Evolutionary conservation across 1,139 yeast genomes (phyloP), one percentile per base, ranked within the genome.

Genomic region (Neolecta irregularis): DNA sequence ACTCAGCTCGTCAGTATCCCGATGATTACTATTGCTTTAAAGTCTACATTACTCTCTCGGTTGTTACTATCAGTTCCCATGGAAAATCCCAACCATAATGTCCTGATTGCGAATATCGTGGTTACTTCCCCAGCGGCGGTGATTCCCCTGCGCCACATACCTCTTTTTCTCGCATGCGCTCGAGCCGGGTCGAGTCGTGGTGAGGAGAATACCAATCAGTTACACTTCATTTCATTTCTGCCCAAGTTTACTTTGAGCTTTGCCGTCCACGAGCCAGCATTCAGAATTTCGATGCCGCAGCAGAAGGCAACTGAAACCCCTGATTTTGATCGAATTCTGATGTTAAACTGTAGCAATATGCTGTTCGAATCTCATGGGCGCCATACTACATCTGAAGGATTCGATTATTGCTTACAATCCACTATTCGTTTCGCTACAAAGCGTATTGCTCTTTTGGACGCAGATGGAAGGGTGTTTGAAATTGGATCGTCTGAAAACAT

Each of bases 1-100:
- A 60, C 58, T 32, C 63, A 60, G 39, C 41, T 60, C 6, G 44
- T 58, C 6, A 58, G 58, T 38, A 48, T 58, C 9, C 65, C 65
- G 1, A 45, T 59, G 48, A 47, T 58, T 16, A 54, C 63, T 2
- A 40, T 52, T 32, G 47, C 60, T 11, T 49, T 55, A 9, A 52
- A 57, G 25, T 53, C 64, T 1, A 59, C 58, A 37, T 41, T 55
- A 15, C 51, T 59, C 33, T 50, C 60, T 6, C 49, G 53, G 36
- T 52, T 61, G 0, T 37, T 59, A 29, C 49, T 54, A 5, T 45
- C 48, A 17, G 51, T 48, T 13, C 46, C 42, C 3, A 46, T 41
- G n/a, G 24, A 32, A 13, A 36, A 32, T 17, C 31, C 28, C 13
- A 38, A 40, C 12, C 26, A 46, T 22, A 48, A 53, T 26, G 36